Base-by-base conservation (phyloP, 1,284 basidiomycete genomes). In the Athelia sp. region DNA sequence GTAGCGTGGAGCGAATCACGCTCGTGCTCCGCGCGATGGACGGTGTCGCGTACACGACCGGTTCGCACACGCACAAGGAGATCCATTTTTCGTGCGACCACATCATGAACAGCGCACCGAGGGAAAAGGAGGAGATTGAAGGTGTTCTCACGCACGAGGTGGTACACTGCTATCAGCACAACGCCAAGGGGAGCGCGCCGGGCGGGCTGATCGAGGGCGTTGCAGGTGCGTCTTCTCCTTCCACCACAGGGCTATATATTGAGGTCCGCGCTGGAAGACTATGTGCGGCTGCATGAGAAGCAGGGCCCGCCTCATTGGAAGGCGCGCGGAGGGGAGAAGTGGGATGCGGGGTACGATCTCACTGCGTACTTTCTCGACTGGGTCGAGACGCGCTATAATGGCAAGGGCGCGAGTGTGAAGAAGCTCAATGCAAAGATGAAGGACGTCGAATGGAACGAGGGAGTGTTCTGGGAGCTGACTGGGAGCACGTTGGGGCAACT, bases 361-460 rank as follows among this genome's bases (percentile, higher is more conserved):
- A 89, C 87, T 0, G 86, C 74, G 2, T 87, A 78, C 62, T 88
- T 89, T 59, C 76, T 89, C 45, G 75, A 81, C 50, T 88, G 84
- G 84, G 65, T 87, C 56, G 83, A 87, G 60, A 63, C 61, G 15
- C 69, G 70, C 24, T 74, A 76, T 54, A 82, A 81, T 11, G 62
- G 67, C 14, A 78, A 78, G 22, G 75, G 74, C 10, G n/a, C n/a
- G n/a, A n/a, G n/a, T n/a, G 62, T 87, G 15, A 69, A 69, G 38
- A 72, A 74, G 58, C 67, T 88, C 26, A 88, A 88, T 54, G 72
- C 60, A 34, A 56, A 62, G 31, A 68, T 87, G 70, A 71, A 73
- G 49, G 74, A 76, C 45, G 60, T 59, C 24, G 63, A 68, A 24
- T 87, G 81, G 53, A 63, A 76, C 40, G 70, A 70, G 29, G 70